Conservation (phyloP, 2,329 filamentous ascomycete genomes). For the Aspergillus bombycis region DNA sequence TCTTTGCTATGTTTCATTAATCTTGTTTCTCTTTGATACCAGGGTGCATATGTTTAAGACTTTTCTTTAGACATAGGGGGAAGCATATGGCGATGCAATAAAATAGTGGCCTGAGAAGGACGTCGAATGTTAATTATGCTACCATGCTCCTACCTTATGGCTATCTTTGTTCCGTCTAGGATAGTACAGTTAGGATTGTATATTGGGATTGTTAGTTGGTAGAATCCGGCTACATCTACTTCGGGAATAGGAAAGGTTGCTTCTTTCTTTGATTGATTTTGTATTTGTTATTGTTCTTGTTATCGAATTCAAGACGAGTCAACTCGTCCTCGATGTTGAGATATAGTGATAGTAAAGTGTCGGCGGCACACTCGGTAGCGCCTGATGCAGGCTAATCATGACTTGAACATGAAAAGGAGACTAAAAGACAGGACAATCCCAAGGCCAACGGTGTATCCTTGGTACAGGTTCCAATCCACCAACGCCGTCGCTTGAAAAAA, state of each 20-base stretch:
- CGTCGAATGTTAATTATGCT: background rate
- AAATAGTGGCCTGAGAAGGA: background rate
- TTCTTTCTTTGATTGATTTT: background rate
- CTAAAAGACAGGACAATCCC: slow-evolving; percentile 9
- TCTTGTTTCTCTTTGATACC: background rate
- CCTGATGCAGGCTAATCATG: background rate
- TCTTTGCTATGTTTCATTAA: background rate
- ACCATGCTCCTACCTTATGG: background rate
- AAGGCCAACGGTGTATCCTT: background rate
- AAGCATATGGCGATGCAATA: background rate
- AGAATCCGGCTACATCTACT: background rate
- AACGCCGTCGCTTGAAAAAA: slow-evolving; percentile 21
- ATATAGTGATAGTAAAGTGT: background rate
- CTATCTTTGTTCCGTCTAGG: background rate
- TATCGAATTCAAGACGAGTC: background rate
- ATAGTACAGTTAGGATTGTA: background rate
- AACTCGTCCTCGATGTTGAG: background rate
- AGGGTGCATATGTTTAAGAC: background rate
- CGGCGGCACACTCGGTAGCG: background rate
- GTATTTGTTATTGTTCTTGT: background rate
- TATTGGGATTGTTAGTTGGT: background rate
- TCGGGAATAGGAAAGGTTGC: background rate
- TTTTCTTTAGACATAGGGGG: background rate
- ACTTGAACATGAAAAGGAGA: slow-evolving; percentile 18
- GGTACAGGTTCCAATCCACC: slow-evolving; percentile 5